phyloP scores from a whole-genome alignment of 164 flowering plant genomes.

The Nymphaea thermarum region DNA sequence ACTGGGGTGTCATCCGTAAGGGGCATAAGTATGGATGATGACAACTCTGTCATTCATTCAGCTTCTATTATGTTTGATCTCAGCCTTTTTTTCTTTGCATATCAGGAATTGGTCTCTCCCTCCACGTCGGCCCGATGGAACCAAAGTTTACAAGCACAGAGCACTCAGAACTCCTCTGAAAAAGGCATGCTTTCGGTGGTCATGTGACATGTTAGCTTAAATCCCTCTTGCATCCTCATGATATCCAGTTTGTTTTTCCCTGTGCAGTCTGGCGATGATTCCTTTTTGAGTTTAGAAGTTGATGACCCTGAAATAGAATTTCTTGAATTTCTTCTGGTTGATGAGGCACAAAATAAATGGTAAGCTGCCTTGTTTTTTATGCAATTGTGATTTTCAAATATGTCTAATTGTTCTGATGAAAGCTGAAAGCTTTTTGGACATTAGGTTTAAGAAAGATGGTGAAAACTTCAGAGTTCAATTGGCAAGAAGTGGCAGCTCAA shows the following conservation, averaged over 20 bases:
- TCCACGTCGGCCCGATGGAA: conserved; percentile 63
- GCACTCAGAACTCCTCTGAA: conserved; percentile 83
- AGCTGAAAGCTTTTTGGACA: conserved; percentile 1
- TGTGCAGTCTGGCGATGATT: conserved; percentile 56
- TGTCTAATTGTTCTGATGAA: neutral
- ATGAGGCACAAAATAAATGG: conserved; percentile 68
- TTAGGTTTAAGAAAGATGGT: conserved; percentile 79
- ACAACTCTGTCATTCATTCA: neutral
- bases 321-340: conserved; percentile 75
- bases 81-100: neutral
- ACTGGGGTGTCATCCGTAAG: conserved; percentile 77
- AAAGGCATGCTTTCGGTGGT: conserved; percentile 31
- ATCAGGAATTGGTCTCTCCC: conserved; percentile 82
- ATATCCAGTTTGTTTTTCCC: neutral
- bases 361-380: conserved; percentile 13
- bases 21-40: conserved; percentile 42
- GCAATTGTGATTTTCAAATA: neutral
- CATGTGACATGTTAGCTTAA: neutral
- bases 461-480: conserved; percentile 51
- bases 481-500: conserved; percentile 18
- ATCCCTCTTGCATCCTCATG: neutral
- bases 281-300: conserved; percentile 57
- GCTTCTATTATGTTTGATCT: neutral
- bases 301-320: conserved; percentile 71
- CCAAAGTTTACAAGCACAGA: conserved; percentile 52